Base-by-base conservation (phyloP, 192 early-diverging fungal genomes). In the Powellomyces hirtus region DNA sequence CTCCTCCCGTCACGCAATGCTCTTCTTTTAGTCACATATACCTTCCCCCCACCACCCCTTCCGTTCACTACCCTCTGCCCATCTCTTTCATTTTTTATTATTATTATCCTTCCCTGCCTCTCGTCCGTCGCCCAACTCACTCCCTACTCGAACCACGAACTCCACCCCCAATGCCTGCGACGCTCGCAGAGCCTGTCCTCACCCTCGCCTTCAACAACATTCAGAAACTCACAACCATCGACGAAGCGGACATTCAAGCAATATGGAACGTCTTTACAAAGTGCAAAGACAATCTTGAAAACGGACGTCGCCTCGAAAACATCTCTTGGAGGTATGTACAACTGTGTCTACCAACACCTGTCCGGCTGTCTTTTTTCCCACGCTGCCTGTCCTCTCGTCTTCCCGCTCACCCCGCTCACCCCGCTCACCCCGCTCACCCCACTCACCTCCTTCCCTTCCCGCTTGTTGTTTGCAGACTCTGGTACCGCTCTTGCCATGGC, bases 191-290 rank as follows among this genome's bases (percentile, higher is more conserved):
- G 59, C 72, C 72, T 34, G 78, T 79, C 34, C 57, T 79, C 63
- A 70, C 78, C 7, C 49, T 79, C 34, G 67, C 70, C 56, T 55
- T 77, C 38, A 62, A 65, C 52, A 77, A 77, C 65, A 51, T 79
- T 22, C 38, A 44, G 46, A 77, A 79, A 38, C 59, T 79, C 30
- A 56, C 57, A 7, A 27, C 62, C 33, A 59, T 71, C 40, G 64
- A 79, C 50, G 67, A 77, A 37, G 38, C n/a, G 22, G 78, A 79
- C 30, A 62, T 79, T 33, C 77, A 74, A 20, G 59, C 78, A 18
- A 72, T 79, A 31, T 79, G 78, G 78, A 68, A 70, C 53, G 72
- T 79, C 66, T 76, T 79, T 56, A 79, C 77, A 2, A 79, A 79
- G 50, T 79, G 77, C 62, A 79, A 79, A 44, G 77, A 79, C 57